Conservation (phyloP, 2,329 filamentous ascomycete species). For the Ceratocystis colombiana region DNA sequence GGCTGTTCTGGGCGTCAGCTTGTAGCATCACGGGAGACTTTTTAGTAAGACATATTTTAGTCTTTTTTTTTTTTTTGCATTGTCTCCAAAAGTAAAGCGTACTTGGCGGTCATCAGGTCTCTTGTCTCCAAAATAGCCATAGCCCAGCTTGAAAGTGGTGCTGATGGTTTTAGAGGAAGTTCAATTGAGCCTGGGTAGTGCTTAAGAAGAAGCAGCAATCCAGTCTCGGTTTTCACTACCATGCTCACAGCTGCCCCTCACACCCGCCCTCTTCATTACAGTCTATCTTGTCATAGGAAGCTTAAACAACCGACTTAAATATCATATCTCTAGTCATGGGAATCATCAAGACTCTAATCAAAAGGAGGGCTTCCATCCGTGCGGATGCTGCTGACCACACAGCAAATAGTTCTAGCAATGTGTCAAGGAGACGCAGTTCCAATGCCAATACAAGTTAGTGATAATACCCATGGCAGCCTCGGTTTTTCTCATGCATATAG, state of each 20-base stretch:
- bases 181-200: background rate
- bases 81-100: background rate
- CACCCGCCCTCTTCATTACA: too few relatives aligned
- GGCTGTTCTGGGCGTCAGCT: background rate
- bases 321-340: background rate
- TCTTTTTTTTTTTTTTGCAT: background rate
- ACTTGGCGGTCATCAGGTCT: background rate
- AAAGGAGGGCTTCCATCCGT: background rate
- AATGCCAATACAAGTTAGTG: background rate
- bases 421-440: background rate
- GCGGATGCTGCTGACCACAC: background rate
- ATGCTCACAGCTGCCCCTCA: too few relatives aligned
- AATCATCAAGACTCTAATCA: background rate
- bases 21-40: too few relatives aligned
- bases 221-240: background rate
- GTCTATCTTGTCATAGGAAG: too few relatives aligned
- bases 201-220: background rate
- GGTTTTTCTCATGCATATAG: background rate
- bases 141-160: background rate
- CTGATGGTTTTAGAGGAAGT: background rate
- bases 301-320: too few relatives aligned
- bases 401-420: too few relatives aligned
- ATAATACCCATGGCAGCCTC: background rate
- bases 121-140: background rate
- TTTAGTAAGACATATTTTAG: background rate